These are phyloP conservation scores for Chamaecrista fasciculata DNA, from an alignment of 306 rosid species.

Conservation along the genomic window DNA sequence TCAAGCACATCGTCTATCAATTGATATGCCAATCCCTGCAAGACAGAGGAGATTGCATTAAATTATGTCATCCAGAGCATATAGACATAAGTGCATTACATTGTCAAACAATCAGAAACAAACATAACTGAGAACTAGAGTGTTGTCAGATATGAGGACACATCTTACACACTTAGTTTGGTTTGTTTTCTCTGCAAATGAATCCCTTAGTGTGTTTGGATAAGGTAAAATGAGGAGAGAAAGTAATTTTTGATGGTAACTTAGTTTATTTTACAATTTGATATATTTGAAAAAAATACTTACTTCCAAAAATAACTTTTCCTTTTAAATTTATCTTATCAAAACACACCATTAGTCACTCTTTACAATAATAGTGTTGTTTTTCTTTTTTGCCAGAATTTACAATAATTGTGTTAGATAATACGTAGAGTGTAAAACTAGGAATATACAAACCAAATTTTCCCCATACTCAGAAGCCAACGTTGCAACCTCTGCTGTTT, in stretches of 20 bases:
- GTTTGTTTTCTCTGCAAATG: constrained; percentile 16
- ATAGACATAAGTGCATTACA: not conserved
- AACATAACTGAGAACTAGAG: constrained; percentile 9
- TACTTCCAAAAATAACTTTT: too few species aligned
- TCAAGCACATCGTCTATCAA: constrained; percentile 89
- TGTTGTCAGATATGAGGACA: constrained; percentile 12
- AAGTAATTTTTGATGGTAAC: too few species aligned
- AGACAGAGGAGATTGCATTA: constrained; percentile 20
- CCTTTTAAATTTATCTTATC: too few species aligned
- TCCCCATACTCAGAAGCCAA: constrained; percentile 85
- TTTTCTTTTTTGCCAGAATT: too few species aligned
- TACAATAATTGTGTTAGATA: too few species aligned
- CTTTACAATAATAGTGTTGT: not conserved
- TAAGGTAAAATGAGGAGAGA: too few species aligned
- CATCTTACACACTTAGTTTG: constrained; percentile 5
- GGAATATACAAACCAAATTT: constrained; percentile 74
- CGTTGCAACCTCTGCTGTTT: constrained; percentile 74
- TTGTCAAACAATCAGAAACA: not conserved
- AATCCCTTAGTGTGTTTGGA: too few species aligned
- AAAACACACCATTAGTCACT: constrained; percentile 3
- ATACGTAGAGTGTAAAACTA: not conserved
- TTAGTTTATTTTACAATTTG: too few species aligned
- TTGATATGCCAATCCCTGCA: constrained; percentile 89
- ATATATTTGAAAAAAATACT: too few species aligned
- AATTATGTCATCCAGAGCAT: not conserved